These are phyloP conservation scores for Yamadazyma triangularis DNA, from an alignment of 1,139 yeast genomes.

Conservation along the genomic window DNA sequence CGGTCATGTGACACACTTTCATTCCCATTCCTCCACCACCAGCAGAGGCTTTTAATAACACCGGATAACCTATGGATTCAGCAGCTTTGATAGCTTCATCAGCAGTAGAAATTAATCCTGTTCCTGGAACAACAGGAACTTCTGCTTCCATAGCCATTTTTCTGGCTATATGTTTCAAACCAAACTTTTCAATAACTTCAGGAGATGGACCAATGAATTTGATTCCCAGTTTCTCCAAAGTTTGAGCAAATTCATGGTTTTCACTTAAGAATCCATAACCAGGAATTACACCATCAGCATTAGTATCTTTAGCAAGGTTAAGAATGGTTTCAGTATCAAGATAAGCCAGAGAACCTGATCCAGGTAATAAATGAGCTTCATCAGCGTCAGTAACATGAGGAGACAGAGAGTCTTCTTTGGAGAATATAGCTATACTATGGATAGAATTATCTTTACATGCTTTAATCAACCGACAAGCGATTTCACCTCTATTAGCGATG, in stretches of 20 bases:
- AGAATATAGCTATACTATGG: conserved; percentile 2
- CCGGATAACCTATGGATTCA: conserved; percentile 5
- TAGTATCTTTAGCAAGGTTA: conserved; percentile 8
- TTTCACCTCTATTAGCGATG: conserved; percentile 6
- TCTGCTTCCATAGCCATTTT: conserved; percentile 4
- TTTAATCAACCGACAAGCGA: conserved; percentile 5
- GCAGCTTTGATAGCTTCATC: conserved; percentile 2
- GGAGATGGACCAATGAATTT: conserved; percentile 5
- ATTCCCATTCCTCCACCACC: conserved; percentile 8
- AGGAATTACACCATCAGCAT: conserved; percentile 41
- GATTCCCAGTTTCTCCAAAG: conserved; percentile 1
- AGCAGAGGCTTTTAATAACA: conserved; percentile 6
- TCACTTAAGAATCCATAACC: conserved; percentile 31
- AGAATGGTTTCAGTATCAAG: conserved; percentile 4
- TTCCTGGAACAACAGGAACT: conserved; percentile 6
- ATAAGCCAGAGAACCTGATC: conserved; percentile 3
- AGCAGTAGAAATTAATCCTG: conserved; percentile 2
- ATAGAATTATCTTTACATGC: conserved; percentile 3
- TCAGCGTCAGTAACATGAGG: conserved; percentile 5
- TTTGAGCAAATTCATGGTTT: conserved; percentile 3
- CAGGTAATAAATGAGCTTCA: conserved; percentile 3
- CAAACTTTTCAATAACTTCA: conserved; percentile 4
- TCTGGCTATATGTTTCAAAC: conserved; percentile 6
- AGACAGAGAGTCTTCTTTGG: conserved; percentile 3
- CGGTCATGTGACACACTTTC: conserved; percentile 3